Conservation (phyloP, 495 filamentous ascomycete species). For the Penicillium arizonense region DNA sequence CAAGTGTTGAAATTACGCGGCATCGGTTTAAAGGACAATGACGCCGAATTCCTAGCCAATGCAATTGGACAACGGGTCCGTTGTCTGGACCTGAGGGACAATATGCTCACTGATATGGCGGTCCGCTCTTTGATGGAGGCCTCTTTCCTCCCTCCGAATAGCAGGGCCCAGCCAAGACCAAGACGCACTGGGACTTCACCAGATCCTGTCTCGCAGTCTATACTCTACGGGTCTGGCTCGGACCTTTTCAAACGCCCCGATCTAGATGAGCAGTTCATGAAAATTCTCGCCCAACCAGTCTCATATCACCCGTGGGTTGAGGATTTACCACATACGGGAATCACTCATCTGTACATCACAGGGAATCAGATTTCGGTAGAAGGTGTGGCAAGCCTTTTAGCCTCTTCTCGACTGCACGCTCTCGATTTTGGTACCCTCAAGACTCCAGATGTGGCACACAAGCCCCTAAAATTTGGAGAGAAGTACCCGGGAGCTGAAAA, state of each 20-base stretch:
- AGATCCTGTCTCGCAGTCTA: constrained; percentile 13
- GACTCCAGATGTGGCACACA: constrained; percentile 30
- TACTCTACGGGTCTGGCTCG: constrained; percentile 1
- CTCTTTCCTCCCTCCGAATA: constrained; percentile 40
- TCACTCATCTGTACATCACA: constrained; percentile 60
- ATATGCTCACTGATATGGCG: constrained; percentile 56
- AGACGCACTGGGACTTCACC: constrained; percentile 10
- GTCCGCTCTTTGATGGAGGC: constrained; percentile 49
- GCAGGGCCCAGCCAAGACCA: not conserved
- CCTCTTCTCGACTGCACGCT: constrained; percentile 49
- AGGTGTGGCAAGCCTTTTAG: constrained; percentile 52
- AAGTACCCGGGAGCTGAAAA: constrained; percentile 51
- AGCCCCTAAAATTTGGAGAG: constrained; percentile 8
- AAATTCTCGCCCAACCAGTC: constrained; percentile 47
- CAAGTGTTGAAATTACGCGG: constrained; percentile 60
- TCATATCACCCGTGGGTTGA: constrained; percentile 53
- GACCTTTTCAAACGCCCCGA: constrained; percentile 37
- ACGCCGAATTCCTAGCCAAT: constrained; percentile 52
- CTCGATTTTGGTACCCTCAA: constrained; percentile 51
- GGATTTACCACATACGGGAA: constrained; percentile 48
- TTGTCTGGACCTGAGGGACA: constrained; percentile 59
- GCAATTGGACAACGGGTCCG: constrained; percentile 52
- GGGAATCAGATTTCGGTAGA: constrained; percentile 59
- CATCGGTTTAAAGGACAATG: constrained; percentile 54
- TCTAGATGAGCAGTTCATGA: constrained; percentile 50